Percentiles rank a stretch among this genome's conserved stretches.
phyloP scores from a whole-genome alignment of 1,284 basidiomycete species.

The Xerocomus minutiporus region DNA sequence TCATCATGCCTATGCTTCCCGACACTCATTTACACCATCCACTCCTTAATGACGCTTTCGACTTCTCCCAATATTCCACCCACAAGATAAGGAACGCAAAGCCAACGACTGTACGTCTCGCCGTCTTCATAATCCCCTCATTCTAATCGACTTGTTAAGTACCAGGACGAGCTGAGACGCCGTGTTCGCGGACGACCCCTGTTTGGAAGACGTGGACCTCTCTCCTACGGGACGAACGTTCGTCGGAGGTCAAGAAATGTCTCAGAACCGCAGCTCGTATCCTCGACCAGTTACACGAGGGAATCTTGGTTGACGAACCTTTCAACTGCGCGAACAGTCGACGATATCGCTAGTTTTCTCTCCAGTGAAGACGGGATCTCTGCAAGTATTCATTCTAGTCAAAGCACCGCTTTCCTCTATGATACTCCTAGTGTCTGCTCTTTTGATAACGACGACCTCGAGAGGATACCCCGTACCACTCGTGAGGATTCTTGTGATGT shows the following conservation, averaged over 20 bases:
- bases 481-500: neutral
- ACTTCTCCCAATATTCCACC: conserved; percentile 10
- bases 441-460: neutral
- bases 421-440: neutral
- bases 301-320: conserved; percentile 19
- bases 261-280: conserved; percentile 23
- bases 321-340: conserved; percentile 12
- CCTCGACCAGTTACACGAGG: conserved; percentile 13
- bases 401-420: neutral
- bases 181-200: conserved; percentile 2
- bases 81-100: neutral
- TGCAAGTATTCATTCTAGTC: neutral
- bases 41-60: conserved; percentile 23
- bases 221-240: neutral
- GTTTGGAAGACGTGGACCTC: conserved; percentile 2
- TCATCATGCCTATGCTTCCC: conserved; percentile 1
- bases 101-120: conserved; percentile 6
- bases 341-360: conserved; percentile 10
- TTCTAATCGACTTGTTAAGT: neutral
- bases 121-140: neutral
- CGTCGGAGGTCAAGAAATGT: conserved; percentile 17
- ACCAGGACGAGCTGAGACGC: neutral
- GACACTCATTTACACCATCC: conserved; percentile 23
- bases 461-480: neutral
- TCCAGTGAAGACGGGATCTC: neutral